These are phyloP conservation scores for Ambrosia artemisiifolia DNA, from an alignment of 129 eudicot genomes.

Conservation along the genomic window DNA sequence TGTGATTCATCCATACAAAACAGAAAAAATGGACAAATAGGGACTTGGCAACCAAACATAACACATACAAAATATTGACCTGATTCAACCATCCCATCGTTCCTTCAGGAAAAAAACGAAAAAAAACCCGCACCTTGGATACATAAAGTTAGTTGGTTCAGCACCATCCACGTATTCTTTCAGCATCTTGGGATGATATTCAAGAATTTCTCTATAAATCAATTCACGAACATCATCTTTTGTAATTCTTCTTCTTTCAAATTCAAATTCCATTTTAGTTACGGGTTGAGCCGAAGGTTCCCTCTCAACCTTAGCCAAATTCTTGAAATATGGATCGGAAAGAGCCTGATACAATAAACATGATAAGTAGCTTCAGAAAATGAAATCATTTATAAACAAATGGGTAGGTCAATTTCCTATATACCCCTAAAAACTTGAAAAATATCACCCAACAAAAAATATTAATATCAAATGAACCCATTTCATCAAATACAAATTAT, in stretches of 20 bases:
- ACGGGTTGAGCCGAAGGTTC: slow-evolving; percentile 82
- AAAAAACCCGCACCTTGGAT: slow-evolving; percentile 62
- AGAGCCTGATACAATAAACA: slow-evolving; percentile 56
- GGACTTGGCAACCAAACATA: too few species aligned
- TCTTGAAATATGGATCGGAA: slow-evolving; percentile 86
- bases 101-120: neutral
- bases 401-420: too few species aligned
- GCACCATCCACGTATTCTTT: slow-evolving; percentile 82
- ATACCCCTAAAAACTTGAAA: too few species aligned
- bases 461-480: too few species aligned
- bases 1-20: too few species aligned
- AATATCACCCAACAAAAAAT: too few species aligned
- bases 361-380: too few species aligned
- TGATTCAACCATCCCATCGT: neutral
- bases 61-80: neutral
- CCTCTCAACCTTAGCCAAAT: slow-evolving; percentile 93
- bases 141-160: slow-evolving; percentile 92
- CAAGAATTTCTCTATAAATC: slow-evolving; percentile 50
- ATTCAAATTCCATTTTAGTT: slow-evolving; percentile 44
- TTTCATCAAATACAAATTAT: too few species aligned
- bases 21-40: too few species aligned
- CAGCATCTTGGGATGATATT: slow-evolving; percentile 63
- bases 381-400: too few species aligned
- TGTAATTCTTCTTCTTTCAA: slow-evolving; percentile 41
- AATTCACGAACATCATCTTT: slow-evolving; percentile 39